Conservation (phyloP, 2,329 filamentous ascomycete species). For the Diplodia intermedia region DNA sequence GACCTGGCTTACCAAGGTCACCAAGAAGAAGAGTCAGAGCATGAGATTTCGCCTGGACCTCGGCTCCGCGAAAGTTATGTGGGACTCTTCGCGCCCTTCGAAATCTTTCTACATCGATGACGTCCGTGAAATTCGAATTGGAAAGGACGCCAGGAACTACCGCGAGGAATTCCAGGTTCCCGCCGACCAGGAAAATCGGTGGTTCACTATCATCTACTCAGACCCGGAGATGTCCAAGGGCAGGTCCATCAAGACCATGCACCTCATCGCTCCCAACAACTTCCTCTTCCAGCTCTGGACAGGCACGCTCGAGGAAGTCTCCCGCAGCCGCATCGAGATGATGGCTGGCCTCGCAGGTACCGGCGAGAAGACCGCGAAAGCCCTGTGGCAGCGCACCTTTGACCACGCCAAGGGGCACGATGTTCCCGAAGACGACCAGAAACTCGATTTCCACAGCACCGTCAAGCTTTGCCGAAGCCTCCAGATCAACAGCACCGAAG, state of each 20-base stretch:
- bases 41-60: conserved; percentile 82
- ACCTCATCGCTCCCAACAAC: conserved; percentile 80
- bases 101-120: conserved; percentile 95
- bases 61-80: conserved; percentile 83
- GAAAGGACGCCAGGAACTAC: conserved; percentile 85
- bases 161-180: conserved; percentile 80
- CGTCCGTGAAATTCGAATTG: conserved; percentile 86
- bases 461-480: conserved; percentile 85
- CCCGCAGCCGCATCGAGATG: conserved; percentile 83
- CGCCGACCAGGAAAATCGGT: conserved; percentile 71
- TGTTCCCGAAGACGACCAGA: conserved; percentile 66
- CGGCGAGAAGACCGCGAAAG: conserved; percentile 76
- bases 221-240: conserved; percentile 79
- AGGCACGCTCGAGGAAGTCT: conserved; percentile 80
- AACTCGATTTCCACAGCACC: conserved; percentile 78
- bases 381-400: conserved; percentile 89
- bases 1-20: conserved; percentile 79
- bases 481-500: conserved; percentile 86
- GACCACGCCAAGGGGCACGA: conserved; percentile 64
- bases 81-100: conserved; percentile 78
- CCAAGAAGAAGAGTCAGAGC: conserved; percentile 80
- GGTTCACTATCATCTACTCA: conserved; percentile 90
- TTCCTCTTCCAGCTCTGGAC: conserved; percentile 81
- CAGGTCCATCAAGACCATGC: conserved; percentile 75
- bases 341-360: conserved; percentile 86